phyloP scores from a whole-genome alignment of 768 basidiomycete genomes.

The Boletus patriciae region DNA sequence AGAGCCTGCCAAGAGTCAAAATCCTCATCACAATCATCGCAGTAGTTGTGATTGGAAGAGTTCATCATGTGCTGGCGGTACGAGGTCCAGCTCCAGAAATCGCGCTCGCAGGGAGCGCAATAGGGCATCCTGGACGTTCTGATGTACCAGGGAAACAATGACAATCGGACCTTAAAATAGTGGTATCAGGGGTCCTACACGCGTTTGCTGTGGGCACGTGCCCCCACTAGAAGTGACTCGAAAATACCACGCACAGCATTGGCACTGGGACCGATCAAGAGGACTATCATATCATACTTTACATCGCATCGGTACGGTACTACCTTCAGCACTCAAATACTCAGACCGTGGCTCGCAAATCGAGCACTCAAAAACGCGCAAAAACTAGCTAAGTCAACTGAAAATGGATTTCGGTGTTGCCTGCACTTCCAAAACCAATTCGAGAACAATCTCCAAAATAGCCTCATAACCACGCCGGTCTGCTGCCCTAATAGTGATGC shows the following conservation, averaged over 20 bases:
- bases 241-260: background rate
- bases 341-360: too few relatives aligned
- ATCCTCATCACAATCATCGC: slow-evolving; percentile 46
- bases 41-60: slow-evolving; percentile 44
- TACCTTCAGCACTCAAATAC: too few relatives aligned
- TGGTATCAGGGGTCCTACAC: slow-evolving; percentile 30
- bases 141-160: too few relatives aligned
- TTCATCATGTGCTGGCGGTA: slow-evolving; percentile 38
- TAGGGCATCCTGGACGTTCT: slow-evolving; percentile 22
- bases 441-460: too few relatives aligned
- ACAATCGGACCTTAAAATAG: background rate
- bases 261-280: too few relatives aligned
- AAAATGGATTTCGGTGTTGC: too few relatives aligned
- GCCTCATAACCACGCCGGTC: too few relatives aligned
- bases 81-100: slow-evolving; percentile 32
- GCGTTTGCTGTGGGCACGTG: slow-evolving; percentile 31
- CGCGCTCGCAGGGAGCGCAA: slow-evolving; percentile 42
- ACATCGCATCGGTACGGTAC: too few relatives aligned
- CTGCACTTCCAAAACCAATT: too few relatives aligned
- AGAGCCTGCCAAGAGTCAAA: slow-evolving; percentile 42
- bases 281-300: too few relatives aligned
- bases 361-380: too few relatives aligned
- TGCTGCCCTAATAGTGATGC: slow-evolving; percentile 31
- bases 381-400: too few relatives aligned
- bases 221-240: background rate